phyloP scores from a whole-genome alignment of 164 flowering plant genomes.

The Dillenia suffruticosa region DNA sequence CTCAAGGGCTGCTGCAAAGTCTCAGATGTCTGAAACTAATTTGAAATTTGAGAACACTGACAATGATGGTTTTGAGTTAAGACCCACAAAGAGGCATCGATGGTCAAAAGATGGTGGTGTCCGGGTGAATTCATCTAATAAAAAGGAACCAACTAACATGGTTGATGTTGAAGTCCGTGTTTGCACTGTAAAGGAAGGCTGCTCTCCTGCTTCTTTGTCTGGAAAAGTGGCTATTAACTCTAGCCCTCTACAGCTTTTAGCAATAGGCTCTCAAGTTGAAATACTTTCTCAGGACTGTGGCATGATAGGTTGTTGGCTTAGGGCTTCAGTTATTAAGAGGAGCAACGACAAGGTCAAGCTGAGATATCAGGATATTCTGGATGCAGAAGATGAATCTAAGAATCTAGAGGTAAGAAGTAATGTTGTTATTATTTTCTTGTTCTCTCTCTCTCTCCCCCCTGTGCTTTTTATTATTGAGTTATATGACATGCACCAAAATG shows the following conservation, averaged over 20 bases:
- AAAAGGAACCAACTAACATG: slow-evolving; percentile 8
- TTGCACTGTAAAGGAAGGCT: slow-evolving; percentile 10
- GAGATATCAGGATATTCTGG: slow-evolving; percentile 65
- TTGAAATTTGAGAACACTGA: slow-evolving; percentile 10
- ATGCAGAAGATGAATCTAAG: slow-evolving; percentile 65
- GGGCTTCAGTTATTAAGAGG: slow-evolving; percentile 61
- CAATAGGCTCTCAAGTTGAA: slow-evolving; percentile 60
- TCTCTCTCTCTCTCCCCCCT: not conserved
- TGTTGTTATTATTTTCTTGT: not conserved
- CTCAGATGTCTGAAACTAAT: slow-evolving; percentile 12
- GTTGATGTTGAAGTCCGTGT: slow-evolving; percentile 8
- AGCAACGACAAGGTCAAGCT: slow-evolving; percentile 68
- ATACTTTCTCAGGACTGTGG: slow-evolving; percentile 96
- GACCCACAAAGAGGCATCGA: slow-evolving; percentile 45
- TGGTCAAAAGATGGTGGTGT: slow-evolving; percentile 18
- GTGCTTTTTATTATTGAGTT: no score
- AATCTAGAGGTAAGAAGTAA: slow-evolving; percentile 55
- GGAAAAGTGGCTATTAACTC: slow-evolving; percentile 11
- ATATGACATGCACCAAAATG: no score
- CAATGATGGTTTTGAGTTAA: slow-evolving; percentile 14
- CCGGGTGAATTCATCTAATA: not conserved
- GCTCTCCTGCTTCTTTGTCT: slow-evolving; percentile 15
- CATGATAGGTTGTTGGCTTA: slow-evolving; percentile 86
- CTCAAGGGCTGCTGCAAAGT: slow-evolving; percentile 8
- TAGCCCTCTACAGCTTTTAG: slow-evolving; percentile 17